Conservation (phyloP, 225 moss, liverwort and hornwort species). For the Pseudoscleropodium purum region DNA sequence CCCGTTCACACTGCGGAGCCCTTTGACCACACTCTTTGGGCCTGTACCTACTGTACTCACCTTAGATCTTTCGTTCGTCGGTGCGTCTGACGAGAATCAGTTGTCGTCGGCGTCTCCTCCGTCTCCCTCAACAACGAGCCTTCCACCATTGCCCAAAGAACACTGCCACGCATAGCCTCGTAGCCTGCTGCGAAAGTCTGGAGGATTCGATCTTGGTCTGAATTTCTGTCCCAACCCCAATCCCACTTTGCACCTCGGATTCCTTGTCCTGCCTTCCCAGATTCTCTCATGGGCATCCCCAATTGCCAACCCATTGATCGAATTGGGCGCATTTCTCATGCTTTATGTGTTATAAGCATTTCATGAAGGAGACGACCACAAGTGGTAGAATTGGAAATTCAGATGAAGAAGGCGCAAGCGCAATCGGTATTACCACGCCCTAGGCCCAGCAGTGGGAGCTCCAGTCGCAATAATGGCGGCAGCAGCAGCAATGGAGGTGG, state of each 20-base stretch:
- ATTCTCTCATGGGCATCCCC: neutral
- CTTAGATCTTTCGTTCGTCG: neutral
- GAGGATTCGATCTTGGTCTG: neutral
- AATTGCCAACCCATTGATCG: neutral
- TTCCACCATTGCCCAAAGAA: neutral
- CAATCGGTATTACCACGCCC: neutral
- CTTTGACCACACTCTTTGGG: neutral
- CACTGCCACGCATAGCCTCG: neutral
- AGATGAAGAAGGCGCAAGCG: slow-evolving; percentile 27
- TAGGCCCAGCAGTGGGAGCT: slow-evolving; percentile 1
- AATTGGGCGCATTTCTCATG: neutral
- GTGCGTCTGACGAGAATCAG: neutral
- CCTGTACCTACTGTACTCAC: too few species aligned
- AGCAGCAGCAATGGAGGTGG: neutral
- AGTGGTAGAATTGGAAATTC: neutral
- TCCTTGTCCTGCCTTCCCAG: neutral
- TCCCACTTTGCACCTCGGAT: neutral
- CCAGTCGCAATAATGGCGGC: neutral
- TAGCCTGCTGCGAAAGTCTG: neutral
- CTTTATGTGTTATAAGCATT: neutral
- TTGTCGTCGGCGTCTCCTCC: neutral
- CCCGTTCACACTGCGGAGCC: too few species aligned
- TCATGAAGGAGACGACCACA: neutral
- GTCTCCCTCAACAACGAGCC: neutral
- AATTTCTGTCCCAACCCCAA: neutral